Conservation (phyloP, 2,329 filamentous ascomycete species). For the Ceratocystis alfenasii region DNA sequence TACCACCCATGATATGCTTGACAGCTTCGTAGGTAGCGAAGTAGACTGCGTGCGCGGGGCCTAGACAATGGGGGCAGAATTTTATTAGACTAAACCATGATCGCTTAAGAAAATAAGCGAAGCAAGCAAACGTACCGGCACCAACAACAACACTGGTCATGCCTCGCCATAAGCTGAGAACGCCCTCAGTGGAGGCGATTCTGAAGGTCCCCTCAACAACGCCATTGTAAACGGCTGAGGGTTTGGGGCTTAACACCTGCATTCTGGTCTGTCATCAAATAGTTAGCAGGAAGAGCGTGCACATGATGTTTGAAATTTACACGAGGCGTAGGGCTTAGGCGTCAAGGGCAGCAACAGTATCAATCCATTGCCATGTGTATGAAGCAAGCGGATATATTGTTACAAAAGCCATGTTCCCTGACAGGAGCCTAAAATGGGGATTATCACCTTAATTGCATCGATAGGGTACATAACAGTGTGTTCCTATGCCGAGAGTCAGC, state of each 20-base stretch:
- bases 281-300: not conserved
- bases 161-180: conserved; percentile 87
- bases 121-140: conserved; percentile 52
- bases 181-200: conserved; percentile 80
- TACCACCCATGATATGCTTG: conserved; percentile 91
- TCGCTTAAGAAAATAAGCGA: not conserved
- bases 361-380: not conserved
- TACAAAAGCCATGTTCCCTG: too few species aligned
- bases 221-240: conserved; percentile 72
- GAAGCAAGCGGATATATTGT: too few species aligned
- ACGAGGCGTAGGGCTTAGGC: not conserved
- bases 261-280: conserved; percentile 64
- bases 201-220: conserved; percentile 86
- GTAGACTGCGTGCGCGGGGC: conserved; percentile 93
- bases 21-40: conserved; percentile 97
- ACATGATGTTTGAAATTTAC: not conserved
- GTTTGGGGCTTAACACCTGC: conserved; percentile 82
- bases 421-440: not conserved
- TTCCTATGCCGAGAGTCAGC: conserved; percentile 46
- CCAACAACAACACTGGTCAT: conserved; percentile 93
- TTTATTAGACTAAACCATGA: conserved; percentile 24
- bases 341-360: not conserved
- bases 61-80: conserved; percentile 36
- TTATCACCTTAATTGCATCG: conserved; percentile 80
- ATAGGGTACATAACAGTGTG: conserved; percentile 99